Evolutionary conservation across 768 basidiomycete genomes (phyloP).

Genomic region (Sporobolomyces pararoseus): DNA sequence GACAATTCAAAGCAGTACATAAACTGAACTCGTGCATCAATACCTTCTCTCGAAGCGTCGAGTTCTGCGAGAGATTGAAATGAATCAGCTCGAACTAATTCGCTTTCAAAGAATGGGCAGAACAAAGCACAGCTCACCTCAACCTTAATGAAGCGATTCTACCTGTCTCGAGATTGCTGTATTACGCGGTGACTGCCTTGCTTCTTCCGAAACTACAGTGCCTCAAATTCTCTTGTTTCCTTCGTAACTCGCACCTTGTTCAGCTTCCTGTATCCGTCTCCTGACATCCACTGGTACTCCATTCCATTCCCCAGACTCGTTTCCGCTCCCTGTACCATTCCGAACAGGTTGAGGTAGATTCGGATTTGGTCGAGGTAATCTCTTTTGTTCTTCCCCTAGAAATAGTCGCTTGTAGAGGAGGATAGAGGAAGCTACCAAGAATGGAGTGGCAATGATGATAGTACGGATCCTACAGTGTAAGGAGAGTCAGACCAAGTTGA

Average conservation of each 20-base stretch:
- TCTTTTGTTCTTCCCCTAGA: slow-evolving; percentile 37
- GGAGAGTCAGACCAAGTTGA: not conserved
- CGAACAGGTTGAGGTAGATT: slow-evolving; percentile 16
- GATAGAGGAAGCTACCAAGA: slow-evolving; percentile 33
- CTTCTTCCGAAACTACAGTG: not conserved
- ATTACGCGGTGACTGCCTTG: not conserved
- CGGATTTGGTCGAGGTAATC: slow-evolving; percentile 16
- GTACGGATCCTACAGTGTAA: slow-evolving; percentile 28
- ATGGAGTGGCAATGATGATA: slow-evolving; percentile 39
- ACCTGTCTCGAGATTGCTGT: too few species aligned
- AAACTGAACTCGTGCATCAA: not conserved
- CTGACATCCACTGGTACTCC: slow-evolving; percentile 18
- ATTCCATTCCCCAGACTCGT: not conserved
- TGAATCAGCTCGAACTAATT: too few species aligned
- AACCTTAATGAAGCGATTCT: too few species aligned
- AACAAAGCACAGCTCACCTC: too few species aligned
- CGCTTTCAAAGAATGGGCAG: slow-evolving; percentile 4
- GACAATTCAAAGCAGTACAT: not conserved
- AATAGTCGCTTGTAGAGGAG: slow-evolving; percentile 41
- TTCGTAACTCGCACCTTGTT: not conserved
- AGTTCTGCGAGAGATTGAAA: not conserved
- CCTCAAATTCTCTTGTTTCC: not conserved
- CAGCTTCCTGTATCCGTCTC: slow-evolving; percentile 13
- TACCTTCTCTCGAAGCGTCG: not conserved
- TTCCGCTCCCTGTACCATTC: not conserved